Evolutionary conservation across 2,329 filamentous ascomycete genomes (phyloP), one percentile per base, ranked within the genome.

Genomic region (Cladosporium sp.): DNA sequence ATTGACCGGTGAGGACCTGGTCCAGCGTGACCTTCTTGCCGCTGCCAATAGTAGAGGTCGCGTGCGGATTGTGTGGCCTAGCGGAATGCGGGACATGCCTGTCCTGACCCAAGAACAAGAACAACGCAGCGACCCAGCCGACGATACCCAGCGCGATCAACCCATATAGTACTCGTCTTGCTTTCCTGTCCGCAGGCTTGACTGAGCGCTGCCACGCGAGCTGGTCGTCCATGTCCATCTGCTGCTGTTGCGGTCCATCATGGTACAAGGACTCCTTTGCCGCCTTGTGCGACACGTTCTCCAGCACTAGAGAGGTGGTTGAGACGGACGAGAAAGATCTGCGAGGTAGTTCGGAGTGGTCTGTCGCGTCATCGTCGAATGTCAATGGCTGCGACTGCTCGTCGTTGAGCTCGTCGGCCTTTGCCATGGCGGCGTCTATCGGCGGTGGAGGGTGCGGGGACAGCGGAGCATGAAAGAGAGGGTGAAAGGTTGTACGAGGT

Each of bases 271-370:
- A 84, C 80, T 69, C 85, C 74, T 65, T 78, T 75, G 68, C 77
- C 71, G 71, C 77, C 69, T 74, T 78, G 75, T 91, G 88, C 72
- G 87, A 85, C 70, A 94, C 85, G 69, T 90, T 87, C 71, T 95
- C 91, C 75, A 95, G 91, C 64, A 95, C 87, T 15, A 95, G 83
- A 72, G 92, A 94, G 4, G 90, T 93, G 12, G 92, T 94, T 38
- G 92, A 95, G n/a, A 88, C 88, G 49, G 90, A 90, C n/a, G 90
- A 92, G 55, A 86, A 78, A 3, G 91, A 92, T 62, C 28, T 44
- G 68, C 85, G 85, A 59, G 69, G 73, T 73, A 68, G 77, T 77
- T 64, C 49, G 68, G 64, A 68, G 77, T 74, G 66, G 77, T 78
- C 66, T 69, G 66, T 67, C 73, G 75, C 65, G 59, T 70, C 68